A percentile compares a stretch with the other conserved stretches of the same genome.
Evolutionary conservation across 1,284 basidiomycete species (phyloP).

Genomic region (Irpex lacteus): DNA sequence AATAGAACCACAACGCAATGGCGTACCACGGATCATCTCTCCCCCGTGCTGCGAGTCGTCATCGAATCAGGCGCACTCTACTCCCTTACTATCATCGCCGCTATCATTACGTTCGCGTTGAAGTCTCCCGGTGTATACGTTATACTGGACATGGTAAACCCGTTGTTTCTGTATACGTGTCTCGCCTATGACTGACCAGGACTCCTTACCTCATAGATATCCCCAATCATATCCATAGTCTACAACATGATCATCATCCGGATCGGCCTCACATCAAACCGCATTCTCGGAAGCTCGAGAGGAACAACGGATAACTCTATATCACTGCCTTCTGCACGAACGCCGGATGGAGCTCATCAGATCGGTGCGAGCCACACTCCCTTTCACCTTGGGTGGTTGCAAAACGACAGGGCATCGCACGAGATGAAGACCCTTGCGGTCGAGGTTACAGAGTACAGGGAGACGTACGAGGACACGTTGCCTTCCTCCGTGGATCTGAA

Average conservation of each 20-base stretch:
- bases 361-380: slow-evolving; percentile 6
- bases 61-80: slow-evolving; percentile 34
- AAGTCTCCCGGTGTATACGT: slow-evolving; percentile 31
- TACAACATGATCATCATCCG: slow-evolving; percentile 31
- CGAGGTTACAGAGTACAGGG: slow-evolving; percentile 18
- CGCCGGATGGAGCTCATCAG: neutral
- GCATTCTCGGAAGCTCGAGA: slow-evolving; percentile 3
- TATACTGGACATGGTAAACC: slow-evolving; percentile 30
- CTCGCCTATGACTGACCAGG: neutral
- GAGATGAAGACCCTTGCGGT: slow-evolving; percentile 12
- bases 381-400: neutral
- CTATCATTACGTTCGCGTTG: slow-evolving; percentile 30
- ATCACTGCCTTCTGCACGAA: slow-evolving; percentile 3
- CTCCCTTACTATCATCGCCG: slow-evolving; percentile 30
- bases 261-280: slow-evolving; percentile 15
- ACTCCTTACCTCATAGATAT: slow-evolving; percentile 16
- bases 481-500: too few relatives aligned
- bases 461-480: neutral
- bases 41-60: slow-evolving; percentile 28
- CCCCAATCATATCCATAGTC: slow-evolving; percentile 30
- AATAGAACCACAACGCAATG: slow-evolving; percentile 20
- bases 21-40: slow-evolving; percentile 18
- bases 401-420: neutral
- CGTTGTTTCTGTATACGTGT: neutral
- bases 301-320: neutral